Evolutionary conservation across 2,329 filamentous ascomycete genomes (phyloP).

Genomic region (Ophiostoma ips): DNA sequence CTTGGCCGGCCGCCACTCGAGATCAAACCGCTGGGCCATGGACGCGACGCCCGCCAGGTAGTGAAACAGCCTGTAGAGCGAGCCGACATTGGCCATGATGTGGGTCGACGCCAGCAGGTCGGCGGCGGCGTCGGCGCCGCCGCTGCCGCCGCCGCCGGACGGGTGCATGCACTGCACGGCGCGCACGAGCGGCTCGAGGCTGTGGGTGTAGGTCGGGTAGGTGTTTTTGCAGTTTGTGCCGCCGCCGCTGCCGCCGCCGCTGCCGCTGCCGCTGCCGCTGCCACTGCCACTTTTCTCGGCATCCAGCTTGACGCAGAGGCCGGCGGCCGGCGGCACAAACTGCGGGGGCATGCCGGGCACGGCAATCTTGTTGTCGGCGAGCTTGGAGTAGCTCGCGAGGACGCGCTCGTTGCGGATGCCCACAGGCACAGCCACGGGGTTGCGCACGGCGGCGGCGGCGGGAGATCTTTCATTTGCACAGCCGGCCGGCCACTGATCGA

Average conservation of each 20-base stretch:
- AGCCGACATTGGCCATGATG: conserved; percentile 14
- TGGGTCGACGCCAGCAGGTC: conserved; percentile 7
- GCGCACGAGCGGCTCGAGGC: conserved; percentile 15
- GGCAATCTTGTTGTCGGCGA: conserved; percentile 13
- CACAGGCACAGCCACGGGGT: too few species aligned
- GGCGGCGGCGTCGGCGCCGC: conserved; percentile 2
- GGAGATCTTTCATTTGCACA: too few species aligned
- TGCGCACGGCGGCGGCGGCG: too few species aligned
- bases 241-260: neutral
- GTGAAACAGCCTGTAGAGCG: conserved; percentile 14
- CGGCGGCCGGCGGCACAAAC: conserved; percentile 8
- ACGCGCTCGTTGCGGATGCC: neutral
- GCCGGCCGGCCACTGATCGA: neutral
- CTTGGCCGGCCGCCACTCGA: conserved; percentile 10
- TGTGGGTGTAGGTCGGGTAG: conserved; percentile 10
- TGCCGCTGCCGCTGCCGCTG: neutral
- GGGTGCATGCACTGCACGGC: conserved; percentile 11
- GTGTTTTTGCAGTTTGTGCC: neutral
- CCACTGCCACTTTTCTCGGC: neutral
- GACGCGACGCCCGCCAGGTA: conserved; percentile 2
- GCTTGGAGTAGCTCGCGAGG: conserved; percentile 16
- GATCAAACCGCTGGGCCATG: conserved; percentile 10
- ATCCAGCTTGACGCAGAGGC: neutral
- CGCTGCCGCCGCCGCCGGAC: too few species aligned
- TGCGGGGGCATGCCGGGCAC: conserved; percentile 15